Evolutionary conservation across 2,329 filamentous ascomycete species (phyloP).

Genomic region (Apiospora kogelbergensis): DNA sequence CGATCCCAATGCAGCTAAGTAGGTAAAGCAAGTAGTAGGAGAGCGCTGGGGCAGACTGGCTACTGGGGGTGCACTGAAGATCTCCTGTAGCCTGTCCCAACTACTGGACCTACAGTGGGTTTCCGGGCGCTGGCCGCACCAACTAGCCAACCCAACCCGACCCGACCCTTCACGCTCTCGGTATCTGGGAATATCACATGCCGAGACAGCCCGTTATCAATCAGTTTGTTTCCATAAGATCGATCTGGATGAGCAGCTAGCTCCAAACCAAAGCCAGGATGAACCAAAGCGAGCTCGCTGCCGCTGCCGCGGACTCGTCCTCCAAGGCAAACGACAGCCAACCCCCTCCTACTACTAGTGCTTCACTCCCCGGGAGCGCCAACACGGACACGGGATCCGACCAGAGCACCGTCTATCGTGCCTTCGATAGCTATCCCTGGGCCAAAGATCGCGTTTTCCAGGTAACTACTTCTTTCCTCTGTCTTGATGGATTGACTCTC

Average conservation of each 20-base stretch:
- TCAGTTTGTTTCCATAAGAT: too few relatives aligned
- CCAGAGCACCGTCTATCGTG: neutral
- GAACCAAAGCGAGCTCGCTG: neutral
- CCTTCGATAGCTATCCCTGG: constrained; percentile 18
- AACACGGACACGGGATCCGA: neutral
- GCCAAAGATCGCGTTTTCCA: constrained; percentile 15
- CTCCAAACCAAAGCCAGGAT: neutral
- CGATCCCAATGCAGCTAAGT: neutral
- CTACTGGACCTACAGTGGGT: neutral
- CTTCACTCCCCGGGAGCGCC: neutral
- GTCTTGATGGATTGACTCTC: neutral
- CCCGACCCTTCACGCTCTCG: neutral
- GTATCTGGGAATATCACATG: neutral
- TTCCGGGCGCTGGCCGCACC: neutral
- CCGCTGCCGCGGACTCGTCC: neutral
- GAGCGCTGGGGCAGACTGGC: too few relatives aligned
- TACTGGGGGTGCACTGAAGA: neutral
- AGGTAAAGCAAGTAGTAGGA: neutral
- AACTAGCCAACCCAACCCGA: neutral
- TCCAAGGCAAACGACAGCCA: neutral
- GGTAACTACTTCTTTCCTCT: neutral
- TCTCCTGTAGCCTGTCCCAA: neutral
- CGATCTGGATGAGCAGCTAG: neutral
- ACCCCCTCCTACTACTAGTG: neutral
- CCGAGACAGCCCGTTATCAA: neutral